phyloP scores from a whole-genome alignment of 2,329 filamentous ascomycete species.

The Aureobasidium musti region DNA sequence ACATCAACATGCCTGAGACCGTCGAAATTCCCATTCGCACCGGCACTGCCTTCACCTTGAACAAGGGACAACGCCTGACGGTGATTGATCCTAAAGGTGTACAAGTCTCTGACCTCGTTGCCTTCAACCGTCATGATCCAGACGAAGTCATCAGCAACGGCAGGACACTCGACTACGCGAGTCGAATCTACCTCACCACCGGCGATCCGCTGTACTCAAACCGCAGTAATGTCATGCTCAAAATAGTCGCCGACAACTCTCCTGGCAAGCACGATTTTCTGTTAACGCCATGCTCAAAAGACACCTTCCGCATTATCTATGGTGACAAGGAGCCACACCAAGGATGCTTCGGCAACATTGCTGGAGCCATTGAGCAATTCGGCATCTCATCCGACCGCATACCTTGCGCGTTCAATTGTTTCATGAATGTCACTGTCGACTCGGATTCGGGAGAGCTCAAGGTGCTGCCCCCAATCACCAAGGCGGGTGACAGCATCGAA shows the following conservation, averaged over 20 bases:
- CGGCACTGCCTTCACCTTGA: conserved; percentile 33
- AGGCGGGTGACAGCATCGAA: conserved; percentile 36
- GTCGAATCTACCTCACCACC: conserved; percentile 33
- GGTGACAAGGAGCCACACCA: conserved; percentile 36
- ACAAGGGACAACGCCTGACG: conserved; percentile 34
- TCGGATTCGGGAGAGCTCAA: conserved; percentile 34
- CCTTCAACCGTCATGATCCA: conserved; percentile 33
- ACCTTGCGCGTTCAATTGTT: conserved; percentile 37
- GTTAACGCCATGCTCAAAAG: conserved; percentile 34
- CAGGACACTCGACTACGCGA: conserved; percentile 35
- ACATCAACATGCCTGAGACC: background rate
- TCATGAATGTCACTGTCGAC: conserved; percentile 38
- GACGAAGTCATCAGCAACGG: conserved; percentile 34
- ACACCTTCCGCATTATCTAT: conserved; percentile 36
- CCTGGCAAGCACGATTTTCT: conserved; percentile 34
- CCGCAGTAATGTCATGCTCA: conserved; percentile 32
- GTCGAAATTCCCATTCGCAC: conserved; percentile 32
- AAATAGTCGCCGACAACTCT: conserved; percentile 25
- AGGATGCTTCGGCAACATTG: conserved; percentile 38
- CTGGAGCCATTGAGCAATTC: conserved; percentile 32
- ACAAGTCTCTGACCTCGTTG: conserved; percentile 34
- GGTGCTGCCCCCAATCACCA: conserved; percentile 35
- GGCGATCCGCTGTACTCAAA: conserved; percentile 34
- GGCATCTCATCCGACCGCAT: conserved; percentile 34
- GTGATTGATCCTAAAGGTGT: conserved; percentile 35